Evolutionary conservation across 2,329 filamentous ascomycete species (phyloP), one percentile per base, ranked within the genome.

Genomic region (Fusarium nanum): DNA sequence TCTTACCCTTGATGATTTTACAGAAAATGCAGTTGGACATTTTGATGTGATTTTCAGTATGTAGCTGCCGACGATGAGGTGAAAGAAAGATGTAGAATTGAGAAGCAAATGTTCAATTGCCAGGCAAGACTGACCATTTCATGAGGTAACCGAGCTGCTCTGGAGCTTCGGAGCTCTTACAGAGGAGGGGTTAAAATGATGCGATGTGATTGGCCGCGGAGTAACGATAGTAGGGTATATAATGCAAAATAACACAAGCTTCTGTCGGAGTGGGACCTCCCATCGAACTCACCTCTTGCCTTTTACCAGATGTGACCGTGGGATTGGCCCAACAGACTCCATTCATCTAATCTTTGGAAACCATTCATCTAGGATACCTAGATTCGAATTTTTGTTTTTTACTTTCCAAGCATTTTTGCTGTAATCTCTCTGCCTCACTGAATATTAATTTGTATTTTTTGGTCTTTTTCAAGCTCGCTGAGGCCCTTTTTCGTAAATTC

Each of bases 1-100:
- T 65, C 70, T 71, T 77, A 86, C 95, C 95, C 88, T 97, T 97
- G 85, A 99, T 92, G 79, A 99, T 98, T 82, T 93, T 97, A 87
- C 96, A 99, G 85, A 99, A 99, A 78, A 98, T 93, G 80, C 96
- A 99, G 69, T 91, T 61, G 23, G 69, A 54, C 72, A 73, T 74
- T 20, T 45, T 64, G 50, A 14, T 7, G 18, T 42, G 8, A 3
- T 12, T 28, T 22, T 8, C 27, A 20, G 12, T 25, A 30, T 7
- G 44, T 34, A 20, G 41, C 5, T 8, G 14, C 12, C 14, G 13
- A 16, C n/a, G 14, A 25, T 41, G 23, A 44, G 28, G 49, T n/a
- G 16, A 13, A 18, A 41, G n/a, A 41, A 3, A 12, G 5, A 27
- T 53, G 34, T 41, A n/a, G 18, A 37, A 7, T 37, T n/a, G 18